Evolutionary conservation across 257 asterid species (phyloP).

Genomic region (Jasminum sambac): DNA sequence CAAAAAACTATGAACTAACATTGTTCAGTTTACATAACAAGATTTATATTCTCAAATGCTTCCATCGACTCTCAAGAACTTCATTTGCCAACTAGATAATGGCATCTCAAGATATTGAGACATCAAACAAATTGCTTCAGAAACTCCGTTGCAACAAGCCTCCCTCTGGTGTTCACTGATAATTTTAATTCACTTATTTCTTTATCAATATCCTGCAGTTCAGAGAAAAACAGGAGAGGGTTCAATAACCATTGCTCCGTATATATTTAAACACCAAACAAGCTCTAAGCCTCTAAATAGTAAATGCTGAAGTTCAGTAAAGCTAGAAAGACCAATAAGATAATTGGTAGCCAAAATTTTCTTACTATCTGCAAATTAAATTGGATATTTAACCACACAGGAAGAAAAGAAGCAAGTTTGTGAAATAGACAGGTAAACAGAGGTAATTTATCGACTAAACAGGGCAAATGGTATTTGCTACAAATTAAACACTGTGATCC

Average conservation of each 20-base stretch:
- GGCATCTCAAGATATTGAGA: neutral
- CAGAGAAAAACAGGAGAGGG: slow-evolving; percentile 2
- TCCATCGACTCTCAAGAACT: neutral
- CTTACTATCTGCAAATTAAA: neutral
- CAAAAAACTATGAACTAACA: neutral
- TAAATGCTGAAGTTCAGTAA: neutral
- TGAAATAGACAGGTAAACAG: neutral
- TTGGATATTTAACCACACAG: neutral
- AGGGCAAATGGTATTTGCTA: neutral
- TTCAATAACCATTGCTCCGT: neutral
- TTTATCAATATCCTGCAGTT: slow-evolving; percentile 88
- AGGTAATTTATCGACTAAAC: slow-evolving; percentile 8
- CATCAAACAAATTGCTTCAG: slow-evolving; percentile 85
- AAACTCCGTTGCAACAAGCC: slow-evolving; percentile 98
- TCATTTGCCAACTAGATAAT: slow-evolving; percentile 19
- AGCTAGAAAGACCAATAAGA: neutral
- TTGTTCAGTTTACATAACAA: slow-evolving; percentile 16
- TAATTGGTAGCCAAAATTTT: neutral
- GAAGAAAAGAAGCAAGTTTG: neutral
- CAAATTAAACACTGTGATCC: neutral
- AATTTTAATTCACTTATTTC: slow-evolving; percentile 89
- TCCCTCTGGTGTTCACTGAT: slow-evolving; percentile 91
- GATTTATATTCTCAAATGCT: no score
- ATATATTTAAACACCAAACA: no score
- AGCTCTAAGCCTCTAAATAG: no score